These are phyloP conservation scores for Diutina ranongensis DNA, from an alignment of 1,139 yeast species.

Conservation along the genomic window DNA sequence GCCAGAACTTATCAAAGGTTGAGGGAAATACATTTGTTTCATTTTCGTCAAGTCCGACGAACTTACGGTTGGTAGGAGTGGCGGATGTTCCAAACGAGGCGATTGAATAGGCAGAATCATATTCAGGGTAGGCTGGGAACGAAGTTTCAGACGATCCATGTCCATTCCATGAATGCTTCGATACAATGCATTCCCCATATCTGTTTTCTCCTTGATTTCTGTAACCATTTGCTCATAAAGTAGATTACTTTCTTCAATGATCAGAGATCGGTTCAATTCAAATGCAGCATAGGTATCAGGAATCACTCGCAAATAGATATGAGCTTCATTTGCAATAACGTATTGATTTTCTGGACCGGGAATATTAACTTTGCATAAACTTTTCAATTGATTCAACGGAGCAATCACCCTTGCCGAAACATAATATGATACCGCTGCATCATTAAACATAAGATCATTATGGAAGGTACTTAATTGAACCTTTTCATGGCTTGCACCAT, in stretches of 20 bases:
- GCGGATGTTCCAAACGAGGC: conserved; percentile 14
- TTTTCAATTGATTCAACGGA: conserved; percentile 18
- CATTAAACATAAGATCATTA: conserved; percentile 12
- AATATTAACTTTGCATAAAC: conserved; percentile 9
- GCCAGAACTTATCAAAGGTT: neutral
- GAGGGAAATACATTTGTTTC: neutral
- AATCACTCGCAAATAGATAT: conserved; percentile 17
- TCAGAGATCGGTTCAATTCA: neutral
- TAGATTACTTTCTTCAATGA: conserved; percentile 20
- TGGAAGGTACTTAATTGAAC: conserved; percentile 7
- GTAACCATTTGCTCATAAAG: conserved; percentile 18
- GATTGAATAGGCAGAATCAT: conserved; percentile 9
- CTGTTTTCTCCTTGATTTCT: conserved; percentile 16
- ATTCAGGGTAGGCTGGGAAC: neutral
- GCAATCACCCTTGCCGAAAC: conserved; percentile 29
- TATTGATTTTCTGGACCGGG: conserved; percentile 18
- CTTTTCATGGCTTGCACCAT: conserved; percentile 6
- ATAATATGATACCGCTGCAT: conserved; percentile 23
- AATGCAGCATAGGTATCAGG: conserved; percentile 17
- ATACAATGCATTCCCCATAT: conserved; percentile 7
- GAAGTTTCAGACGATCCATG: neutral
- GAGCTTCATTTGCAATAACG: conserved; percentile 25
- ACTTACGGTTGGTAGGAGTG: neutral
- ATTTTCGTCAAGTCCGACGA: conserved; percentile 8
- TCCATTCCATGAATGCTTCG: neutral